A percentile compares a stretch with the other conserved stretches of the same genome.
These are phyloP conservation scores for Chaetomium olivaceum DNA, from an alignment of 2,329 filamentous ascomycete genomes.

Conservation along the genomic window DNA sequence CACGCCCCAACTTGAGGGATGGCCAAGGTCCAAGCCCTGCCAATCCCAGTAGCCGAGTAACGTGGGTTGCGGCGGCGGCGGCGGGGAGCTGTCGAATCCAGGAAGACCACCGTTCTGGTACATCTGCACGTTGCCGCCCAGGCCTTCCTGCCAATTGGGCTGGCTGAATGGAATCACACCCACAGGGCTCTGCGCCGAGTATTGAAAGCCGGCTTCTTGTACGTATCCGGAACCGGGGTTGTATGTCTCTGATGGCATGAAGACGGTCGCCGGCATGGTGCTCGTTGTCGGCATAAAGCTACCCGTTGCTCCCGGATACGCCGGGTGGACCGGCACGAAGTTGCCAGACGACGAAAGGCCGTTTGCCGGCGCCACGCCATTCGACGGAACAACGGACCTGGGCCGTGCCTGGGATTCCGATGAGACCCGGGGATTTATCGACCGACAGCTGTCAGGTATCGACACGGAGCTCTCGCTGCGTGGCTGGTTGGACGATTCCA, in stretches of 20 bases:
- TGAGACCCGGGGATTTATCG: neutral
- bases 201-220: conserved; percentile 11
- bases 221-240: conserved; percentile 10
- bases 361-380: neutral
- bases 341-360: neutral
- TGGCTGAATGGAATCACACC: conserved; percentile 14
- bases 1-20: conserved; percentile 26
- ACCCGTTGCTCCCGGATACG: neutral
- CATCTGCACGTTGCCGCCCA: conserved; percentile 7
- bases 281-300: conserved; percentile 9
- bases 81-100: conserved; percentile 13
- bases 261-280: neutral
- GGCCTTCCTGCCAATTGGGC: conserved; percentile 22
- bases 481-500: conserved; percentile 15
- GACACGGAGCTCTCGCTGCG: conserved; percentile 13
- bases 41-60: conserved; percentile 31
- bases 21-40: conserved; percentile 25
- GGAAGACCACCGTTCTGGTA: conserved; percentile 15
- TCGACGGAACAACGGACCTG: neutral
- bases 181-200: neutral
- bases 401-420: neutral
- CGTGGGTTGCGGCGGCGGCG: conserved; percentile 19
- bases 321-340: neutral
- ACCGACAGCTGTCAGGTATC: conserved; percentile 1
- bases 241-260: conserved; percentile 2